Evolutionary conservation across 805 yeast species (phyloP), one percentile per base, ranked within the genome.

Genomic region (Cyberlindnera galapagoensis): DNA sequence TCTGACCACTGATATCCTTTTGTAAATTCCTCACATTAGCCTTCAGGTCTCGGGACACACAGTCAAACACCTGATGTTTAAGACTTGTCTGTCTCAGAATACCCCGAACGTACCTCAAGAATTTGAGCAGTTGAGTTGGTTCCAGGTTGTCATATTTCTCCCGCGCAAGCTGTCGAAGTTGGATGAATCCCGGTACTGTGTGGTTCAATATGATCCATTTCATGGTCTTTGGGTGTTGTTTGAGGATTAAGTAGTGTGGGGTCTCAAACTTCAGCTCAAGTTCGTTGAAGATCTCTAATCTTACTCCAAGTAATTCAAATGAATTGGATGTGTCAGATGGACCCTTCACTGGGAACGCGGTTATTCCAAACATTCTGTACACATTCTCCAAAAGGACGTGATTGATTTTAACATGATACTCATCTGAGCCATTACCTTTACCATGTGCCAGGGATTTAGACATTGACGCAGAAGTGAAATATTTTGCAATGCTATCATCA

Each of bases 311-410:
- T 43, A 61, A 31, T 13, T 43, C 45, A 3, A 32, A 11, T 7
- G 49, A 14, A 28, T 16, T 21, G 6, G 44, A 40, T 13, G 30
- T 19, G 2, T 44, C 43, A n/a, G 51, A 36, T 4, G 66, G 65
- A 29, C 60, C 63, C 9, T 52, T 52, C 2, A 61, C 48, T 0
- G 67, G 67, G 35, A 63, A 62, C 8, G 52, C 51, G 4, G 65
- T 60, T 3, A 61, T 56, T 1, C 69, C 69, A 46, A 61, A 54
- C 46, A 58, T 43, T 31, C 68, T 49, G 30, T 53, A 62, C 4
- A 51, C 41, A 36, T 59, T 60, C 38, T 62, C 67, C 8, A 54
- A 11, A 1, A 46, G 23, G 1, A 59, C 49, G 15, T 48, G 42
- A 4, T 45, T 37, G 4, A 43, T 33, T 21, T 38, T 43, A 18